Base-by-base conservation (phyloP, 2,329 filamentous ascomycete species). In the Pyrenochaeta sp. region DNA sequence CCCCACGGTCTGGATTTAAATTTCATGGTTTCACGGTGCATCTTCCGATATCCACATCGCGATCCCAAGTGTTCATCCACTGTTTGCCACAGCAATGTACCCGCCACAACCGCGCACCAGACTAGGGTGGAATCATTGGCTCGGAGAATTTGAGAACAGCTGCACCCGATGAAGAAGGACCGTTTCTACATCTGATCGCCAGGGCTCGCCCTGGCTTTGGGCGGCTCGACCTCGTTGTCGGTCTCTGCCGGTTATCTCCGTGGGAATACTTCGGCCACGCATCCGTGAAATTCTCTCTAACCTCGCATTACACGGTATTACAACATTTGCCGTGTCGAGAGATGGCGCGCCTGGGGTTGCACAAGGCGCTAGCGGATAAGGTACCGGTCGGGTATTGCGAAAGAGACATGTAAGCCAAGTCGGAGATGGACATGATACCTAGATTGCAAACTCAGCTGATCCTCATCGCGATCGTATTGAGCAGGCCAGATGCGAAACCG, bases 321-420 rank as follows among this genome's bases (percentile, higher is more conserved):
- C 14, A 36, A 17, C 17, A 36, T n/a, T 15, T 17, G 33, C 31
- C 37, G 37, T 44, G 30, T 40, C 39, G 47, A 36, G 36, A 23
- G 20, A 39, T 20, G 23, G 36, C 17, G 35, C 39, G n/a, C 10
- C n/a, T 17, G 46, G 46, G 31, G 27, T 33, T 18, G 7, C 20
- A 42, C 12, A 42, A 4, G 7, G 7, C 39, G 46, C 47, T 44
- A 44, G 40, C 40, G 45, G 36, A 47, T 49, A 43, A 27, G 20
- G 15, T 18, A 41, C 39, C 30, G 21, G 31, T 31, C 33, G 17
- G 4, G 21, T 11, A 37, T 32, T 14, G 15, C 32, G 14, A 32
- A 9, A 18, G 12, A 35, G n/a, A 32, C 31, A 31, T 49, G 39
- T 40, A 47, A 17, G 47, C 47, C 47, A 47, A 47, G 39, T 29